phyloP scores from a whole-genome alignment of 2,329 filamentous ascomycete genomes.

The Fusarium clavum region DNA sequence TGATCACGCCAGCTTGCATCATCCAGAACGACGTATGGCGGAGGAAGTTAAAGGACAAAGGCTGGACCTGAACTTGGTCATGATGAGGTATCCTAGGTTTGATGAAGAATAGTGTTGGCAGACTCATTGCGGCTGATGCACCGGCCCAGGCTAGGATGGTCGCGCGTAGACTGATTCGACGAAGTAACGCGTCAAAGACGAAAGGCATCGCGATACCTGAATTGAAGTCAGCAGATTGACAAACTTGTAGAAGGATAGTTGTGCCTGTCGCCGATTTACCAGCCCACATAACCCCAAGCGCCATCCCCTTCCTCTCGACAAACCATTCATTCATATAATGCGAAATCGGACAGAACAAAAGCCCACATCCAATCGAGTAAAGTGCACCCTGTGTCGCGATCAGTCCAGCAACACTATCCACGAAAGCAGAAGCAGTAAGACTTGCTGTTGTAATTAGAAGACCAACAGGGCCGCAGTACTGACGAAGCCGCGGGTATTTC shows the following conservation, averaged over 20 bases:
- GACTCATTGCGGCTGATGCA: conserved; percentile 51
- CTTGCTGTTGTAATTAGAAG: conserved; percentile 61
- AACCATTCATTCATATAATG: conserved; percentile 72
- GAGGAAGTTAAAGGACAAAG: conserved; percentile 58
- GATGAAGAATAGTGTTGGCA: conserved; percentile 55
- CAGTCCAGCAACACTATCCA: conserved; percentile 60
- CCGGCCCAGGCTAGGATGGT: conserved; percentile 59
- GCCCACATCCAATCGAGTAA: conserved; percentile 65
- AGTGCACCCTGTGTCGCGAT: conserved; percentile 69
- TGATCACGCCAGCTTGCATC: conserved; percentile 65
- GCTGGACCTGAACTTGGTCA: conserved; percentile 45
- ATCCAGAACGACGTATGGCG: conserved; percentile 67
- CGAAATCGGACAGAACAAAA: conserved; percentile 64
- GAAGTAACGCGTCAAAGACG: conserved; percentile 61
- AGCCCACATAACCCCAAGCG: conserved; percentile 68
- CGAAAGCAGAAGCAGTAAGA: conserved; percentile 62
- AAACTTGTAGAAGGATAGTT: rapidly evolving
- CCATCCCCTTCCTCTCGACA: conserved; percentile 60
- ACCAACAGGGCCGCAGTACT: conserved; percentile 57
- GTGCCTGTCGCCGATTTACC: conserved; percentile 56
- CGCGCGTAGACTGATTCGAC: conserved; percentile 56
- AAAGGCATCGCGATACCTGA: conserved; percentile 63
- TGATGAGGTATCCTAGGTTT: conserved; percentile 48
- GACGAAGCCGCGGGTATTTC: conserved; percentile 54
- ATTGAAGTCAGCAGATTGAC: background rate